phyloP scores from a whole-genome alignment of 306 rosid genomes.

The Parietaria judaica region DNA sequence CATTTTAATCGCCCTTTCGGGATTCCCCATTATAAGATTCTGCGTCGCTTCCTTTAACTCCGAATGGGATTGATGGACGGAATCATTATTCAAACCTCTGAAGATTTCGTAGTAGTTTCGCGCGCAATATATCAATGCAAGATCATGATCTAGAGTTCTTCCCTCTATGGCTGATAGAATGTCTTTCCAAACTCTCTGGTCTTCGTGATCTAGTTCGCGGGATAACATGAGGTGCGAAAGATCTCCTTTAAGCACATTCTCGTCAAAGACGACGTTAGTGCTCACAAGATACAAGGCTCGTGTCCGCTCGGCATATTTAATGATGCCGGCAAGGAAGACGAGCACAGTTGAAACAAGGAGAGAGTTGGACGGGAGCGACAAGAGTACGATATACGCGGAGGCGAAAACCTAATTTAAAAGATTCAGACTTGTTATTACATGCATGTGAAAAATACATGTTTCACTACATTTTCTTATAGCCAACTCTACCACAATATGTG shows the following conservation, averaged over 20 bases:
- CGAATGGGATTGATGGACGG: no score
- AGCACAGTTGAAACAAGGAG: constrained; percentile 28
- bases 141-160: no score
- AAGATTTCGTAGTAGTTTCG: no score
- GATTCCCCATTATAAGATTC: not conserved
- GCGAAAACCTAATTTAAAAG: constrained; percentile 13
- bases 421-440: no score
- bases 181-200: not conserved
- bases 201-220: no score
- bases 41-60: no score
- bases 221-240: not conserved
- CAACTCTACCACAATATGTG: no score
- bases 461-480: no score
- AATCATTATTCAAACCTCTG: no score
- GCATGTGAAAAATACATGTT: no score
- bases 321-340: constrained; percentile 29
- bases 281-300: constrained; percentile 33
- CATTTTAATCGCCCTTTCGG: not conserved
- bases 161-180: no score
- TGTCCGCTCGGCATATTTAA: constrained; percentile 39
- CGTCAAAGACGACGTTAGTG: constrained; percentile 3
- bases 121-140: no score
- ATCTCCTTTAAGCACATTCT: constrained; percentile 11
- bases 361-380: constrained; percentile 26
- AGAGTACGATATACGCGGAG: constrained; percentile 31